phyloP scores from a whole-genome alignment of 177 flowering plant genomes.

The Vitis hybrid region DNA sequence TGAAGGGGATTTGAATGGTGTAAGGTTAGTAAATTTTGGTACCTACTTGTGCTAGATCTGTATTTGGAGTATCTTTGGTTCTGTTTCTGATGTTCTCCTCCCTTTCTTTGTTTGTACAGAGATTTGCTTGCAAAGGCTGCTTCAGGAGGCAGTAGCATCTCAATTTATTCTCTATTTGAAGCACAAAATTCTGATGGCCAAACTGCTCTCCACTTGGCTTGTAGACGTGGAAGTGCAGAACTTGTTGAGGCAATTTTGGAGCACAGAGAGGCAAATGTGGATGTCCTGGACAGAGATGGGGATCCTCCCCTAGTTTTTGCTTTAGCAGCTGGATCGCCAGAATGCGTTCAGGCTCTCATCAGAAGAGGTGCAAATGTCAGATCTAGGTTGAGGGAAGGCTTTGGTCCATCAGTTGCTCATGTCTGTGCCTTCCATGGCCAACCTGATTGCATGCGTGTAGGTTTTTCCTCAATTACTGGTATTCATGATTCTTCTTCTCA shows the following conservation, averaged over 20 bases:
- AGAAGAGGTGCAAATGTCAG: constrained; percentile 74
- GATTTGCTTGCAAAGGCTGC: constrained; percentile 75
- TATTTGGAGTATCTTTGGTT: constrained; percentile 2
- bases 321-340: constrained; percentile 97
- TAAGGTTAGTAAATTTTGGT: constrained; percentile 56
- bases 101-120: constrained; percentile 34
- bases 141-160: constrained; percentile 41
- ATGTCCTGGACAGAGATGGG: constrained; percentile 90
- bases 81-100: not conserved
- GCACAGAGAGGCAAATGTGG: constrained; percentile 75
- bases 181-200: constrained; percentile 95
- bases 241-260: constrained; percentile 83
- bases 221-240: constrained; percentile 83
- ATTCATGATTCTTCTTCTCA: not conserved
- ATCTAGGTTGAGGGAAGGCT: constrained; percentile 81
- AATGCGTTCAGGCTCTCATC: constrained; percentile 83
- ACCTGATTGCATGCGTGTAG: constrained; percentile 98
- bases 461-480: constrained; percentile 20
- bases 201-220: constrained; percentile 95
- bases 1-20: constrained; percentile 78
- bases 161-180: constrained; percentile 61
- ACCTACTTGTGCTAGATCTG: constrained; percentile 8
- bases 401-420: constrained; percentile 97
- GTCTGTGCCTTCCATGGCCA: constrained; percentile 99
- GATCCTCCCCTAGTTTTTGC: constrained; percentile 99